These are phyloP conservation scores for Uronychia setigera DNA, from an alignment of 73 alveolate species.

Conservation along the genomic window DNA sequence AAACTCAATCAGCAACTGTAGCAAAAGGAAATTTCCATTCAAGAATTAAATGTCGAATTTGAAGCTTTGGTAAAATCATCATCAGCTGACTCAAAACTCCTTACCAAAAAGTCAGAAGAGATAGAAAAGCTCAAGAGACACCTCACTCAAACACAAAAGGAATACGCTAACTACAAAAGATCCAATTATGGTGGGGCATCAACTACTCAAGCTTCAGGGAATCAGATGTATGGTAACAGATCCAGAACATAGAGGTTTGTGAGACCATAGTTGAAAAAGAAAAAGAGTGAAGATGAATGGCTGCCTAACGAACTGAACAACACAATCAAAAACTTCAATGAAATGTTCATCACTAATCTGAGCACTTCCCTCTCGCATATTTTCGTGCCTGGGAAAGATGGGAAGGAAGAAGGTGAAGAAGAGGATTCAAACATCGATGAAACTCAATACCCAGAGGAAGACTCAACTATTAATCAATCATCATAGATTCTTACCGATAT, in stretches of 20 bases:
- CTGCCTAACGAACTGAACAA: conserved; percentile 47
- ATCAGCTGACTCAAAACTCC: conserved; percentile 29
- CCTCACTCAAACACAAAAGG: conserved; percentile 5
- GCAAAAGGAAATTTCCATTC: conserved; percentile 16
- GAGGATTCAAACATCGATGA: conserved; percentile 2
- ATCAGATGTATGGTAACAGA: conserved; percentile 5
- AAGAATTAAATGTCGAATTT: conserved; percentile 8
- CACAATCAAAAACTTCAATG: conserved; percentile 62
- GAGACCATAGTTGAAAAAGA: conserved; percentile 13
- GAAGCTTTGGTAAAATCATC: conserved; percentile 10
- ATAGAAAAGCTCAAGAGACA: conserved; percentile 41
- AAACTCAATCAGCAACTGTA: conserved; percentile 12
- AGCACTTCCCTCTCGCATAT: conserved; percentile 38
- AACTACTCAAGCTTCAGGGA: conserved; percentile 5
- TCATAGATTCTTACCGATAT: not conserved
- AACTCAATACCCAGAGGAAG: not conserved
- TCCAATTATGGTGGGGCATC: not conserved
- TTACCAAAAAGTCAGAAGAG: conserved; percentile 35
- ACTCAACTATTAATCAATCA: not conserved
- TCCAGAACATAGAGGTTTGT: not conserved
- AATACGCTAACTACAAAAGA: not conserved
- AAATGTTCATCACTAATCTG: conserved; percentile 56
- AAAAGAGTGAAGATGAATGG: conserved; percentile 47
- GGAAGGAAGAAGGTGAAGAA: conserved; percentile 13
- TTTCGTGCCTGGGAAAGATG: conserved; percentile 23